Conservation (phyloP, 2,329 filamentous ascomycete species). For the Beauveria australis region DNA sequence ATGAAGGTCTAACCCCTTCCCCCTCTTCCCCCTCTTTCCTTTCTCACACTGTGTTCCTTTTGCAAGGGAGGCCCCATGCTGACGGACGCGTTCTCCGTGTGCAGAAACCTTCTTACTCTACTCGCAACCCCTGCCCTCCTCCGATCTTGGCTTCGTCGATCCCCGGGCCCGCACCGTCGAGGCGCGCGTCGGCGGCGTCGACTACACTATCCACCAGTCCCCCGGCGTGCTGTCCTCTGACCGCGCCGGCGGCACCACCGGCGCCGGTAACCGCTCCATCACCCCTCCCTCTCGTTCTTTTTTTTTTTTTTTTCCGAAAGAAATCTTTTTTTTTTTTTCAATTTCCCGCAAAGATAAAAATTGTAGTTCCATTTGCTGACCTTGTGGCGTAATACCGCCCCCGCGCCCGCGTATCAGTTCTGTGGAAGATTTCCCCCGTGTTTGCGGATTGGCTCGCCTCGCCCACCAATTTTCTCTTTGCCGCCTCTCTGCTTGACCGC, state of each 20-base stretch:
- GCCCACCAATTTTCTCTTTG: constrained; percentile 54
- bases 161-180: constrained; percentile 57
- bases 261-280: constrained; percentile 31
- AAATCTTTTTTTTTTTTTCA: background rate
- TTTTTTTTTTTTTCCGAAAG: background rate
- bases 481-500: constrained; percentile 36
- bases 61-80: background rate
- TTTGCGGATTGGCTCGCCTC: constrained; percentile 74
- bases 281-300: background rate
- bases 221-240: constrained; percentile 72
- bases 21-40: background rate
- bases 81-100: background rate
- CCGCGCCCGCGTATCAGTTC: constrained; percentile 39
- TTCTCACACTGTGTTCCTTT: background rate
- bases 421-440: constrained; percentile 85
- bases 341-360: background rate
- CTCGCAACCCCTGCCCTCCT: constrained; percentile 63
- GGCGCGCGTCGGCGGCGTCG: constrained; percentile 57
- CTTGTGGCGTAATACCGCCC: background rate
- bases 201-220: constrained; percentile 75
- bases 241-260: constrained; percentile 52
- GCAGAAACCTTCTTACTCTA: constrained; percentile 85
- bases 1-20: constrained; percentile 32
- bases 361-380: background rate
- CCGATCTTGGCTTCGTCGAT: constrained; percentile 80